Conservation (phyloP, 2,329 filamentous ascomycete species). For the Furcasterigmium sp. region DNA sequence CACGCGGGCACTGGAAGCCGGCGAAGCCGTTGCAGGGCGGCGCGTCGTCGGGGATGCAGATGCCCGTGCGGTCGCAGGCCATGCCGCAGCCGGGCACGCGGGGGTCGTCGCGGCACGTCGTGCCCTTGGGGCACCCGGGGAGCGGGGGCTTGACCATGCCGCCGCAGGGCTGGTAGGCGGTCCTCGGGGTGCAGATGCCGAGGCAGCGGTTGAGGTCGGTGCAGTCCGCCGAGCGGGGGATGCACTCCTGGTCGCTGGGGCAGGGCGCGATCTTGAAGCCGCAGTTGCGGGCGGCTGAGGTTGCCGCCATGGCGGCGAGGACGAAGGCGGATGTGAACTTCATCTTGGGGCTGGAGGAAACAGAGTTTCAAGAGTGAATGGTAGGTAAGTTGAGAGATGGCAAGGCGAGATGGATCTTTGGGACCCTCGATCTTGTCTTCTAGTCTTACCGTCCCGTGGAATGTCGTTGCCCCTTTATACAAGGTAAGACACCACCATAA, state of each 20-base stretch:
- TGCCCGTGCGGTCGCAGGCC: conserved; percentile 27
- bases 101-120: conserved; percentile 26
- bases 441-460: too few species aligned
- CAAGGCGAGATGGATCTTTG: background rate
- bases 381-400: background rate
- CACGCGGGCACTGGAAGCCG: conserved; percentile 18
- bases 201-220: conserved; percentile 18
- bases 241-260: conserved; percentile 17
- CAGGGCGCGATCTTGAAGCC: conserved; percentile 23
- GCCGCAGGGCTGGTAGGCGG: conserved; percentile 25
- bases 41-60: conserved; percentile 20
- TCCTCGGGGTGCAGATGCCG: conserved; percentile 18
- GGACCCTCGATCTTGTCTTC: too few species aligned
- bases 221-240: conserved; percentile 16
- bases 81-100: conserved; percentile 23
- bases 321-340: conserved; percentile 11
- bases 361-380: background rate
- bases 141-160: conserved; percentile 18
- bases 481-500: too few species aligned
- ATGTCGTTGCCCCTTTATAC: too few species aligned
- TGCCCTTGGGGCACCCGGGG: conserved; percentile 15
- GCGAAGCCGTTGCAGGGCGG: conserved; percentile 19
- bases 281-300: conserved; percentile 12
- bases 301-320: conserved; percentile 12
- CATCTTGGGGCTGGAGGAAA: background rate